Conservation (phyloP, 768 basidiomycete species). For the Hypsizygus marmoreus region DNA sequence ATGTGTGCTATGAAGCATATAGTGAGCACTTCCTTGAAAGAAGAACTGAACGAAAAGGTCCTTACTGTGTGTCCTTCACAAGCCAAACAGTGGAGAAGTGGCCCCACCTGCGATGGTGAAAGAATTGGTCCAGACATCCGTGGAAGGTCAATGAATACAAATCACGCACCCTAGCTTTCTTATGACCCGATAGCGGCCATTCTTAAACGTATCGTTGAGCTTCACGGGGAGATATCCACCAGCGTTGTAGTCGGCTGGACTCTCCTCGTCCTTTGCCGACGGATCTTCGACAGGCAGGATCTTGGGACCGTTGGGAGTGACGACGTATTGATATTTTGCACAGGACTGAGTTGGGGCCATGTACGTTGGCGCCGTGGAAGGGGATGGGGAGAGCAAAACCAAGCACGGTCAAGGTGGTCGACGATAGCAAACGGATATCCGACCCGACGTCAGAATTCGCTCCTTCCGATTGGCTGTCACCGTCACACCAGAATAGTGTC, state of each 20-base stretch:
- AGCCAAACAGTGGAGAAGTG: conserved; percentile 97
- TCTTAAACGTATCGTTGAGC: conserved; percentile 82
- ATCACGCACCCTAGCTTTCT: conserved; percentile 81
- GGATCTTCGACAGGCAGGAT: conserved; percentile 70
- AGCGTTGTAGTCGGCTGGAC: conserved; percentile 79
- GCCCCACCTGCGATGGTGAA: conserved; percentile 65
- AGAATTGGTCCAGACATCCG: conserved; percentile 23
- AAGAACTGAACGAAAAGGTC: conserved; percentile 13
- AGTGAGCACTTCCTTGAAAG: conserved; percentile 3
- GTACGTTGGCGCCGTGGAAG: conserved; percentile 25
- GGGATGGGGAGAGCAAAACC: conserved; percentile 13
- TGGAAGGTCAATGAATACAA: conserved; percentile 20
- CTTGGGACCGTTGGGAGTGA: conserved; percentile 65
- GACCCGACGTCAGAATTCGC: too few species aligned
- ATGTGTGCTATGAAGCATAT: conserved; percentile 46
- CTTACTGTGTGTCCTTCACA: conserved; percentile 75
- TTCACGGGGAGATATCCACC: conserved; percentile 83
- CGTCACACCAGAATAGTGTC: conserved; percentile 6
- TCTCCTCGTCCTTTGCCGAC: conserved; percentile 75
- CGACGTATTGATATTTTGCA: conserved; percentile 76
- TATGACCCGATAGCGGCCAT: conserved; percentile 81
- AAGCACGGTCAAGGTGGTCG: conserved; percentile 2
- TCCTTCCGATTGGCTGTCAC: too few species aligned
- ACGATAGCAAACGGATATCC: conserved; percentile 12
- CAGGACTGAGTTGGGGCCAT: conserved; percentile 73